Evolutionary conservation across 805 yeast species (phyloP), one percentile per base, ranked within the genome.

Genomic region (Clavispora santaluciae): DNA sequence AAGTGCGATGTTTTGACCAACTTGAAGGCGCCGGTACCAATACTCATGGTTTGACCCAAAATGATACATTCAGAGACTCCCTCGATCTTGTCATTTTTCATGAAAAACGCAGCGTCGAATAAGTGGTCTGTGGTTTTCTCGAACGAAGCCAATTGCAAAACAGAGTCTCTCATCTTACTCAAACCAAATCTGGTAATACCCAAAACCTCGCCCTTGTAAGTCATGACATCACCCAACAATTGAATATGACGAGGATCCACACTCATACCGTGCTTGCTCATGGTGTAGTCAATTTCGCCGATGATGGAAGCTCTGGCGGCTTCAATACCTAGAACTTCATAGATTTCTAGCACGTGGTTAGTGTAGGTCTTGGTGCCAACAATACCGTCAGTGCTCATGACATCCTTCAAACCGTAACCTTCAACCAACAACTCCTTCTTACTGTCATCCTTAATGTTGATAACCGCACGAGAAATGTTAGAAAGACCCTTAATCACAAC

Each of bases 181-280:
- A 93, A 73, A 52, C 99, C 99, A 57, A 93, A 93, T 68, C 99
- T 79, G 2, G 99, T 93, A 60, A 93, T 93, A 64, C 99, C 99
- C 53, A 95, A 75, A 10, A 93, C 95, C 61, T 93, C 99, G 45
- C 99, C 99, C 68, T 93, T 93, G 64, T 87, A 93, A 0, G 98
- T 88, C 99, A 93, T 93, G 37, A 93, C 98, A 64, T 93, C 99
- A 50, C 99, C 99, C 49, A 93, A 70, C 35, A 93, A 72, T 69
- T 93, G 98, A 61, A 95, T 90, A 64, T 93, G 99, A 73, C 99
- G 95, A 46, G 98, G 99, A 73, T 93, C 99, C 37, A 93, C 97
- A 62, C 95, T 87, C 99, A 93, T 93, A 66, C 99, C 99, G 72
- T 93, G 99, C 66, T 89, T 88, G 60, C 95, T 82, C 99, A 93